Conservation (phyloP, 345 rosid genomes). For the Eucalyptus tenuipes region DNA sequence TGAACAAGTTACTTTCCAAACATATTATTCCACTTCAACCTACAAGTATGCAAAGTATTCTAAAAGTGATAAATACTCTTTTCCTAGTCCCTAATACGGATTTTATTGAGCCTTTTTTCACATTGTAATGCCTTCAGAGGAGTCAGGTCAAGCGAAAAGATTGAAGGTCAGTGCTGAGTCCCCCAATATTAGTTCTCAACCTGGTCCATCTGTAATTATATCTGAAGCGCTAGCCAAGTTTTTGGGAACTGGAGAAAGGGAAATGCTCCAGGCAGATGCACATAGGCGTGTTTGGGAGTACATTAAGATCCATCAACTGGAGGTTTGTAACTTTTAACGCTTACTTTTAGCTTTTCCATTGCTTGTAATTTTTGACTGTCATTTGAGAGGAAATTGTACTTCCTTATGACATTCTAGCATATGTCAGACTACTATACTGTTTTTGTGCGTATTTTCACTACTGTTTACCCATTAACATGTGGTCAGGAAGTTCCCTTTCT, state of each 20-base stretch:
- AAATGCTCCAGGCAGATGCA: conserved; percentile 52
- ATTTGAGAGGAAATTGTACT: not conserved
- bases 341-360: not conserved
- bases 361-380: not conserved
- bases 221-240: conserved; percentile 82
- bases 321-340: conserved; percentile 25
- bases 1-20: conserved; percentile 91
- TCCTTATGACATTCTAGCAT: not conserved
- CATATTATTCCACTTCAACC: conserved; percentile 86
- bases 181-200: conserved; percentile 27
- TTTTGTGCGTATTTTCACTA: not conserved
- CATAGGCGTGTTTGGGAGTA: conserved; percentile 66
- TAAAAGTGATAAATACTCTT: not conserved
- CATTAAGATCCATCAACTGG: conserved; percentile 54
- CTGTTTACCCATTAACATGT: not conserved
- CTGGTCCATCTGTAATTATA: conserved; percentile 30
- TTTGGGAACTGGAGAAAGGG: conserved; percentile 51
- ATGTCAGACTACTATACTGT: not conserved
- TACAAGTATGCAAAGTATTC: conserved; percentile 30
- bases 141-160: conserved; percentile 60
- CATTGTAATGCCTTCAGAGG: conserved; percentile 33
- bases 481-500: not conserved
- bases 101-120: not conserved
- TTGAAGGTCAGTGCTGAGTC: conserved; percentile 50
- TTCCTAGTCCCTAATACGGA: not conserved